Evolutionary conservation across 2,329 filamentous ascomycete species (phyloP).

Genomic region (Botrytis tulipae): DNA sequence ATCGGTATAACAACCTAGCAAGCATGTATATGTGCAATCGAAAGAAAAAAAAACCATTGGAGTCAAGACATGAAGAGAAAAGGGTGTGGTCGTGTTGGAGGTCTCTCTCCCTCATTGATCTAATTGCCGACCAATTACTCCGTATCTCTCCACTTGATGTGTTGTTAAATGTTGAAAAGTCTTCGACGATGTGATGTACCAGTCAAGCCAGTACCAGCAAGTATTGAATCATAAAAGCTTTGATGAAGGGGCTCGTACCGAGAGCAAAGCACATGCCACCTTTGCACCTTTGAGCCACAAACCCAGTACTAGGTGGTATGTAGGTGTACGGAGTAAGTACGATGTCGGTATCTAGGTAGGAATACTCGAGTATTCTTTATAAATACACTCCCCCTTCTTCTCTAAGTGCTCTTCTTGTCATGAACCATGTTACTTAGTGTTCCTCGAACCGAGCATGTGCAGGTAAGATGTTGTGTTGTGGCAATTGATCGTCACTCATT

Average conservation of each 20-base stretch:
- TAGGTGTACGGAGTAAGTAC: not conserved
- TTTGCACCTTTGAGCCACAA: not conserved
- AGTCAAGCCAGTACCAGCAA: not conserved
- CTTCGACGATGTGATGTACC: not conserved
- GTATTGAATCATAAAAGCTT: slow-evolving; percentile 1
- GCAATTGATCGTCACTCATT: slow-evolving; percentile 7
- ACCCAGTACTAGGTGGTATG: not conserved
- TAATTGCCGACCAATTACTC: not conserved
- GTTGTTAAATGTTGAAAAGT: slow-evolving; percentile 6
- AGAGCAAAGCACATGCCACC: not conserved
- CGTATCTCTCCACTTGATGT: slow-evolving; percentile 7
- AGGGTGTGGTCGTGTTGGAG: not conserved
- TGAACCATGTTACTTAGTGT: not conserved
- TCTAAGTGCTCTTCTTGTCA: not conserved
- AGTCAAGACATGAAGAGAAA: not conserved
- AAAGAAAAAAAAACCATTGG: not conserved
- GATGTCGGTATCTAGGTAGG: too few relatives aligned
- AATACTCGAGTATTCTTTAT: not conserved
- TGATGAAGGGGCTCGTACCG: slow-evolving; percentile 8
- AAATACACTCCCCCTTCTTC: not conserved
- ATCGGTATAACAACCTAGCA: not conserved
- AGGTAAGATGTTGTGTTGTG: not conserved
- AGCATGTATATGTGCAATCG: not conserved
- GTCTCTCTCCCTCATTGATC: not conserved
- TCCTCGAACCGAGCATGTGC: not conserved